phyloP scores from a whole-genome alignment of 2,329 filamentous ascomycete genomes.

The Talaromyces piceae region DNA sequence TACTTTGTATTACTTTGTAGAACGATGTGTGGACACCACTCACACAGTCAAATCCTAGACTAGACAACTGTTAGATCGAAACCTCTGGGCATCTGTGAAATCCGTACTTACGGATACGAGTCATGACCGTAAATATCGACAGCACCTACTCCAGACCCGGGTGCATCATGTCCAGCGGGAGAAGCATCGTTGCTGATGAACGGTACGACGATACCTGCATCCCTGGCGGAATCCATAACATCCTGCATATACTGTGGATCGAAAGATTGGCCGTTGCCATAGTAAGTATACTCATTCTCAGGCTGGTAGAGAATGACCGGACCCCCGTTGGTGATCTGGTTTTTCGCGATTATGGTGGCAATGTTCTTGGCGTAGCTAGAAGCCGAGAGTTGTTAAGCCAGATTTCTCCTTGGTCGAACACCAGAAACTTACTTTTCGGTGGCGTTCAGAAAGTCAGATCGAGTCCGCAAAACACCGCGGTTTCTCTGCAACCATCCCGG shows the following conservation, averaged over 20 bases:
- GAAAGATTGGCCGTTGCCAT: constrained; percentile 45
- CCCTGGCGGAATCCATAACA: constrained; percentile 59
- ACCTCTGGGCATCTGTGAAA: background rate
- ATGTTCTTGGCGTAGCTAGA: constrained; percentile 55
- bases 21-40: constrained; percentile 5
- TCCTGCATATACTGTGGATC: constrained; percentile 63
- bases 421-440: constrained; percentile 51
- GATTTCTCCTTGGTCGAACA: background rate
- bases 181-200: constrained; percentile 67
- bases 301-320: constrained; percentile 72
- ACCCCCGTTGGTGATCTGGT: constrained; percentile 75
- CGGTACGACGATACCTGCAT: constrained; percentile 65
- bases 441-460: constrained; percentile 56
- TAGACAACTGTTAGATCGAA: constrained; percentile 10
- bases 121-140: constrained; percentile 63
- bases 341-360: constrained; percentile 59
- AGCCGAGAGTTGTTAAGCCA: background rate
- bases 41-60: constrained; percentile 36
- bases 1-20: background rate
- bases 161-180: constrained; percentile 55
- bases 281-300: constrained; percentile 69
- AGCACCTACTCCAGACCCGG: constrained; percentile 50
- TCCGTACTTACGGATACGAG: constrained; percentile 45
- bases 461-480: constrained; percentile 57
- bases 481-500: constrained; percentile 70